Conservation (phyloP, 2,329 filamentous ascomycete genomes). For the Phialophora tarda region DNA sequence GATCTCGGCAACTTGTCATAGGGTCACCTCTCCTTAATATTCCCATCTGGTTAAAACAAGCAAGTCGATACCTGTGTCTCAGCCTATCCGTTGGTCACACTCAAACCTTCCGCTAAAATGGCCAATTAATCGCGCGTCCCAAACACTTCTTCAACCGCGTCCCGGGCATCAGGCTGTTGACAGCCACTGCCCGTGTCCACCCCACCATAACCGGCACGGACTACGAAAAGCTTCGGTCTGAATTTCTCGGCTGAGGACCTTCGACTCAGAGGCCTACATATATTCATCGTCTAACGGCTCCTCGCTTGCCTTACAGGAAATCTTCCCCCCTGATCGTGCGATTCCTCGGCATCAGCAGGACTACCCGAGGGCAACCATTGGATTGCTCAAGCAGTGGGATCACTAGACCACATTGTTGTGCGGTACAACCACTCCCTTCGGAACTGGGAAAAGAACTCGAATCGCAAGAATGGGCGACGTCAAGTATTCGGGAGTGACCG, state of each 20-base stretch:
- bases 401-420: neutral
- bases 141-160: slow-evolving; percentile 9
- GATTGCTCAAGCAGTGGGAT: neutral
- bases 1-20: neutral
- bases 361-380: neutral
- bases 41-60: neutral
- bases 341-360: neutral
- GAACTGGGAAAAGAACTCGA: neutral
- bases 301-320: neutral
- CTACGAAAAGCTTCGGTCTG: neutral
- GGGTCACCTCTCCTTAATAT: neutral
- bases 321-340: neutral
- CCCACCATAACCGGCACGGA: neutral
- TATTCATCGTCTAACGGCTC: neutral
- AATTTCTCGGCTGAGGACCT: neutral
- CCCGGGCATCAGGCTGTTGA: neutral
- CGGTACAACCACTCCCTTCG: neutral
- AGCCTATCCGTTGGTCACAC: slow-evolving; percentile 23
- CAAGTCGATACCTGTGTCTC: slow-evolving; percentile 6
- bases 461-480: neutral
- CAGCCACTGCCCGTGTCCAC: neutral
- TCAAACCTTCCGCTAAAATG: slow-evolving; percentile 20
- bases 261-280: neutral
- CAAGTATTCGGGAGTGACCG: slow-evolving; percentile 8
- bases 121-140: slow-evolving; percentile 26